Conservation (phyloP, 305 asterid species). For the Nicotiana rustica region DNA sequence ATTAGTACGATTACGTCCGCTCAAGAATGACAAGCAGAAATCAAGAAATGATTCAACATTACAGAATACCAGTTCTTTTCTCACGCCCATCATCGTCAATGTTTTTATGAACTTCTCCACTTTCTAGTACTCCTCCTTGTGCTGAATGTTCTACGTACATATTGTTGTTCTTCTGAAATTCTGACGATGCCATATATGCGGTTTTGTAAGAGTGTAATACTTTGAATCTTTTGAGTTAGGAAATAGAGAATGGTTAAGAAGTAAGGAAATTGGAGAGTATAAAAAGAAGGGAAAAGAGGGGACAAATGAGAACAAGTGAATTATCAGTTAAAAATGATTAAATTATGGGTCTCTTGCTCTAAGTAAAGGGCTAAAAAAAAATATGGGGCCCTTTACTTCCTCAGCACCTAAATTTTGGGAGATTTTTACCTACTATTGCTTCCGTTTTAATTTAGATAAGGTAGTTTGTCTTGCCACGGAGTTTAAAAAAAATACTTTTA, state of each 20-base stretch:
- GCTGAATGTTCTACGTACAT: slow-evolving; percentile 35
- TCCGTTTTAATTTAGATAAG: too few species aligned
- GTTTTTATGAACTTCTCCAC: slow-evolving; percentile 43
- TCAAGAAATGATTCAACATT: not conserved
- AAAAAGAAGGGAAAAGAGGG: not conserved
- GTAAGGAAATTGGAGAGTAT: not conserved
- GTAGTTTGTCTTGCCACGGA: too few species aligned
- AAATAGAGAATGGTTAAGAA: not conserved
- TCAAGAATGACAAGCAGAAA: not conserved
- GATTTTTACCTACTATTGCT: too few species aligned
- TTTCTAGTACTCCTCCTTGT: slow-evolving; percentile 37
- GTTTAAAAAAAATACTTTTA: too few species aligned
- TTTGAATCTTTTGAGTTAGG: not conserved
- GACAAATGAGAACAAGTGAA: slow-evolving; percentile 5
- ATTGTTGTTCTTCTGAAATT: slow-evolving; percentile 30
- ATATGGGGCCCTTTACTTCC: not conserved
- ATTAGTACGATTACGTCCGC: not conserved
- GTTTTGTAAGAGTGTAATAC: not conserved
- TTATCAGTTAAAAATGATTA: not conserved
- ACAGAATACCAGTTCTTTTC: slow-evolving; percentile 59
- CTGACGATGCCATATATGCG: slow-evolving; percentile 17
- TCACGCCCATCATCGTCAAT: slow-evolving; percentile 67
- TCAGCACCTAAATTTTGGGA: not conserved
- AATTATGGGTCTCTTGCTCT: not conserved
- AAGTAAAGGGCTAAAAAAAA: not conserved